Evolutionary conservation across 2,329 filamentous ascomycete species (phyloP), one percentile per base, ranked within the genome.

Genomic region (Talaromyces sp.): DNA sequence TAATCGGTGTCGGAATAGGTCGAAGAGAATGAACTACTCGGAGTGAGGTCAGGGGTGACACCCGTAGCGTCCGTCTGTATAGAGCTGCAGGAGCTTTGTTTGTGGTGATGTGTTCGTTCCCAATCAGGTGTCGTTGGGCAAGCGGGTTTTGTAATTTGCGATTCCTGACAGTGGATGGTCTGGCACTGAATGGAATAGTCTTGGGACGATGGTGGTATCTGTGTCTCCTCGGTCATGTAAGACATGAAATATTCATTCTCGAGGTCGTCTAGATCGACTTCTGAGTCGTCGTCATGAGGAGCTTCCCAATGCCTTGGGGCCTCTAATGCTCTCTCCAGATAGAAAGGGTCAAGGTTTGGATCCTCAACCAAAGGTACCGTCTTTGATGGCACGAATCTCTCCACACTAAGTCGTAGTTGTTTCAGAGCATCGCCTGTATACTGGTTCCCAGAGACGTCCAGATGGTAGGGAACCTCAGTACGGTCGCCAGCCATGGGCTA

Each of bases 1-100:
- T 73, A 73, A 5, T 69, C 64, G 0, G 70, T 66, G 16, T 70
- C 67, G 7, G 74, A 75, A 58, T 74, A 72, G 5, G 70, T 68
- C 1, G 75, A 77, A 25, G 75, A 77, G 64, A 77, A 76, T 1
- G 75, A 77, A 63, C 71, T 76, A 65, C 74, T 77, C 0, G 75
- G 75, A 0, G 74, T 77, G 39, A 77, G 65, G 39, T 76, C 72
- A 0, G 75, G 75, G 0, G 72, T 76, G 25, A 61, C 31, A 1
- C 60, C 58, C 3, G 66, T 67, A 25, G 60, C 67, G 61, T 75
- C 73, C 11, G 71, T 70, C 64, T 70, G 67, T 0, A 71, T 66
- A 0, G 74, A 76, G 65, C 73, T 73, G 64, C 72, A 76, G 2
- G 75, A 76, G 44, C 67, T 63, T 25, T 76, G 72, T 37, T 69